Evolutionary conservation across 1,284 basidiomycete species (phyloP).

Genomic region (Cutaneotrichosporon cutaneum): DNA sequence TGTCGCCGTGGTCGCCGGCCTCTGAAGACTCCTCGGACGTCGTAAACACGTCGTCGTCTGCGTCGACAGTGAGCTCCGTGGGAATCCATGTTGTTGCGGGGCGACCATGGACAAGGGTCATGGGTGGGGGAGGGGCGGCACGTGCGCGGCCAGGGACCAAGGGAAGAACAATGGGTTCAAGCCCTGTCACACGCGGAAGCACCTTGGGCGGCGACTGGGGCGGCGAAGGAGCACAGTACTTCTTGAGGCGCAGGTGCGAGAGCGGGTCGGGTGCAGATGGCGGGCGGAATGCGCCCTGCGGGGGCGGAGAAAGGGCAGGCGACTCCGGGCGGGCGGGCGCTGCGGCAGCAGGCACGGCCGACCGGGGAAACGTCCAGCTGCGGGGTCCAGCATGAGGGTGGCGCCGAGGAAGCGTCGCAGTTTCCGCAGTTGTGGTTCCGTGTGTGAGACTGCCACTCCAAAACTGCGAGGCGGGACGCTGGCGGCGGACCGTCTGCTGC

Average conservation of each 20-base stretch:
- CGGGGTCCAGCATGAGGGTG: slow-evolving; percentile 21
- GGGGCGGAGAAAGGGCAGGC: slow-evolving; percentile 26
- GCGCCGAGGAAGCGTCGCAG: slow-evolving; percentile 11
- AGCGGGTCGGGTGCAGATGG: slow-evolving; percentile 48
- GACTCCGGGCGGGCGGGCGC: slow-evolving; percentile 13
- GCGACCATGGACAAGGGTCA: slow-evolving; percentile 41
- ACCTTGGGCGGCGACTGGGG: slow-evolving; percentile 46
- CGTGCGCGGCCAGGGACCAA: slow-evolving; percentile 16
- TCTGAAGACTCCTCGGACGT: slow-evolving; percentile 11
- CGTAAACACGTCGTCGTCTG: slow-evolving; percentile 5
- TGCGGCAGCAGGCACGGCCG: not conserved
- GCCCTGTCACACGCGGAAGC: not conserved
- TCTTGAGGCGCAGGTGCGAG: slow-evolving; percentile 43
- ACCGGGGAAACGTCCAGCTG: slow-evolving; percentile 42
- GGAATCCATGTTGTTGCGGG: slow-evolving; percentile 33
- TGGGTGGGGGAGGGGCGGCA: slow-evolving; percentile 15
- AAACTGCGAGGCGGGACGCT: slow-evolving; percentile 5
- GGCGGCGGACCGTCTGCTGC: slow-evolving; percentile 30
- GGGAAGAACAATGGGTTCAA: slow-evolving; percentile 11
- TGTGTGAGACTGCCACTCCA: not conserved
- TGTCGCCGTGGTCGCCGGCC: slow-evolving; percentile 23
- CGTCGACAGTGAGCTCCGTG: not conserved
- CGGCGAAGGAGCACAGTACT: slow-evolving; percentile 51
- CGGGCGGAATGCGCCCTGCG: slow-evolving; percentile 38
- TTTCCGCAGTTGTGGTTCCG: slow-evolving; percentile 15